Conservation (phyloP, 2,329 filamentous ascomycete species). For the Fusarium denticulatum region DNA sequence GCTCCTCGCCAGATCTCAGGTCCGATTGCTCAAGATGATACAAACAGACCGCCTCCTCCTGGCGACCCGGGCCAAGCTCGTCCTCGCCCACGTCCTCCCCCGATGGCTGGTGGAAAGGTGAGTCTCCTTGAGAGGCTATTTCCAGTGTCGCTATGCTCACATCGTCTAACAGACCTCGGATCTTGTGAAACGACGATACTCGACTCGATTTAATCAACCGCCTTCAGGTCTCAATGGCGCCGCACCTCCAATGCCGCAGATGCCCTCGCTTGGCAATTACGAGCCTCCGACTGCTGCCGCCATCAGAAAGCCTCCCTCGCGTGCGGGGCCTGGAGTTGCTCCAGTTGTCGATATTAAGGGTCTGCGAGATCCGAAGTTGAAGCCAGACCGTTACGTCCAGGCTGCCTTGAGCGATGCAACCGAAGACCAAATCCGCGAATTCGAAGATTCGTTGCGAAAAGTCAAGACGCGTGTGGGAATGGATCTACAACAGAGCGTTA, state of each 20-base stretch:
- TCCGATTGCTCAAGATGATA: conserved; percentile 65
- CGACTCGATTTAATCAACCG: conserved; percentile 85
- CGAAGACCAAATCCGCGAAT: conserved; percentile 86
- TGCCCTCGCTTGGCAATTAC: conserved; percentile 70
- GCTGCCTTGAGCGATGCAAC: conserved; percentile 83
- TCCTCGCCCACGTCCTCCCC: conserved; percentile 59
- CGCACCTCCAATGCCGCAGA: conserved; percentile 76
- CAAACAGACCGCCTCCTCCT: conserved; percentile 41
- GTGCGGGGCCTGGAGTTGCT: conserved; percentile 58
- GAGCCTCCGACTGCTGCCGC: conserved; percentile 53
- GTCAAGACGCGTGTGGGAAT: conserved; percentile 81
- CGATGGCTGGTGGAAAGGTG: conserved; percentile 66
- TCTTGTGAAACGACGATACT: conserved; percentile 93
- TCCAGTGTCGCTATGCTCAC: conserved; percentile 28
- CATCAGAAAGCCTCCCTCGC: conserved; percentile 63
- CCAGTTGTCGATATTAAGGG: conserved; percentile 80
- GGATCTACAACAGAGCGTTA: conserved; percentile 93
- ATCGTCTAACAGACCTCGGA: conserved; percentile 69
- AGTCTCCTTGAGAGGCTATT: conserved; percentile 20
- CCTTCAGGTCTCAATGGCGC: conserved; percentile 75
- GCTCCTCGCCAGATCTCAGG: conserved; percentile 71
- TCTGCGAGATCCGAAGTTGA: conserved; percentile 80
- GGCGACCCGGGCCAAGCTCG: conserved; percentile 47
- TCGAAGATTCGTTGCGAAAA: conserved; percentile 78
- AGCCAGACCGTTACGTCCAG: conserved; percentile 81